phyloP scores from a whole-genome alignment of 345 rosid species.

The Trapa incisa region DNA sequence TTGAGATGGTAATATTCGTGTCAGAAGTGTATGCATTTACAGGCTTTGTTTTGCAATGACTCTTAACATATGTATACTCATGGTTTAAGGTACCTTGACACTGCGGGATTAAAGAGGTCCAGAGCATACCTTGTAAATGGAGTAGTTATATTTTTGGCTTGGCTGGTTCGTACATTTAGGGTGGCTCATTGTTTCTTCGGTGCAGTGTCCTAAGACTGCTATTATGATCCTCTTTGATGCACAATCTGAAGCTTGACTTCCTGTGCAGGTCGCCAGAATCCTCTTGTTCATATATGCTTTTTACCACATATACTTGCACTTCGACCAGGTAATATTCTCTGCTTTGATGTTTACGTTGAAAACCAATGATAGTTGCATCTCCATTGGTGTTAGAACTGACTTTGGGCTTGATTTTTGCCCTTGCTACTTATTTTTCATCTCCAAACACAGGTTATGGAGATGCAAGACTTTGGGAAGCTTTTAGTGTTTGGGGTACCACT shows the following conservation, averaged over 20 bases:
- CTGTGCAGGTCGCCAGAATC: constrained; percentile 43
- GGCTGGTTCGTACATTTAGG: constrained; percentile 31
- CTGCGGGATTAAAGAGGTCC: constrained; percentile 45
- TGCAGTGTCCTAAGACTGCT: not conserved
- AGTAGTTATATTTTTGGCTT: constrained; percentile 35
- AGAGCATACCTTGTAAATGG: constrained; percentile 43
- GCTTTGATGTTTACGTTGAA: not conserved
- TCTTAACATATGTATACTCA: not conserved
- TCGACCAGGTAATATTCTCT: constrained; percentile 25
- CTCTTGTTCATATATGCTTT: constrained; percentile 39
- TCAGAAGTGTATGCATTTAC: not conserved
- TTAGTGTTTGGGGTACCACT: constrained; percentile 25
- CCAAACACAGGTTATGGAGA: constrained; percentile 33
- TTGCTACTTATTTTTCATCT: not conserved
- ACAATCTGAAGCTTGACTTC: not conserved
- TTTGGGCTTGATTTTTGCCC: not conserved
- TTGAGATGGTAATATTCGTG: constrained; percentile 38
- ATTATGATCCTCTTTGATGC: not conserved
- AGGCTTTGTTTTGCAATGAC: not conserved
- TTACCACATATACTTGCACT: constrained; percentile 38
- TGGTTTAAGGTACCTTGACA: constrained; percentile 41
- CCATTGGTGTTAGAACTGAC: not conserved
- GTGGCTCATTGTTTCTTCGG: not conserved
- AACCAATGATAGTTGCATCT: not conserved
- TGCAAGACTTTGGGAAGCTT: constrained; percentile 20